Evolutionary conservation across 306 rosid genomes (phyloP).

Genomic region (Cercis canadensis): DNA sequence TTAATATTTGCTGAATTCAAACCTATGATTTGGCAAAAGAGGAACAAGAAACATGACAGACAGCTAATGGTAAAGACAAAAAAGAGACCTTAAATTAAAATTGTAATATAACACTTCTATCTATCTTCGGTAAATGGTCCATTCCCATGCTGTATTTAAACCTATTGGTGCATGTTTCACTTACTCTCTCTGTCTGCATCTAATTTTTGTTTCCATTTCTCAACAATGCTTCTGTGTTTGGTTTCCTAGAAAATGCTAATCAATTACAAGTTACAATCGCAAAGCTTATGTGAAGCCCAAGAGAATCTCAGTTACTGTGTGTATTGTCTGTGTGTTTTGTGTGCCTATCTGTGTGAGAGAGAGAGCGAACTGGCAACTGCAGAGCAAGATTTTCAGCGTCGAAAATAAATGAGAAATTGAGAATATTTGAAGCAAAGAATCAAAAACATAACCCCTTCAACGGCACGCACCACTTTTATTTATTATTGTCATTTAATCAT

Average conservation of each 20-base stretch:
- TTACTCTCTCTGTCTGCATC: slow-evolving; percentile 31
- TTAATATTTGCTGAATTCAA: too few species aligned
- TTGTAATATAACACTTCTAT: too few species aligned
- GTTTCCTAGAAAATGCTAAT: slow-evolving; percentile 32
- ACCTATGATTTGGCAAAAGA: too few species aligned
- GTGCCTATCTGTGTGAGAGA: too few species aligned
- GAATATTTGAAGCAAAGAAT: not conserved
- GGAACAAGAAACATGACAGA: too few species aligned
- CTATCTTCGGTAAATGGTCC: too few species aligned
- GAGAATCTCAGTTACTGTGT: slow-evolving; percentile 46
- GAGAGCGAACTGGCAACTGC: too few species aligned
- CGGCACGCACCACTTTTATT: slow-evolving; percentile 59
- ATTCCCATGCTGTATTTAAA: not conserved
- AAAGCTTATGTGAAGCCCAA: slow-evolving; percentile 34
- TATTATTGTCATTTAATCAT: slow-evolving; percentile 34
- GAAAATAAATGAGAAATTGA: not conserved
- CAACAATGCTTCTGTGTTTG: slow-evolving; percentile 8
- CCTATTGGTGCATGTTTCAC: slow-evolving; percentile 39
- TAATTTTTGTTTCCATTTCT: not conserved
- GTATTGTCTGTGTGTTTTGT: too few species aligned
- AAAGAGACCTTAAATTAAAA: too few species aligned
- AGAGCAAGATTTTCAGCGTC: too few species aligned
- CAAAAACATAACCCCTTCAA: slow-evolving; percentile 34
- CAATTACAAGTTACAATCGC: slow-evolving; percentile 5
- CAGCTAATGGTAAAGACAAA: too few species aligned